Conservation (phyloP, 2,329 filamentous ascomycete genomes). For the Trichoderma cornu-damae region DNA sequence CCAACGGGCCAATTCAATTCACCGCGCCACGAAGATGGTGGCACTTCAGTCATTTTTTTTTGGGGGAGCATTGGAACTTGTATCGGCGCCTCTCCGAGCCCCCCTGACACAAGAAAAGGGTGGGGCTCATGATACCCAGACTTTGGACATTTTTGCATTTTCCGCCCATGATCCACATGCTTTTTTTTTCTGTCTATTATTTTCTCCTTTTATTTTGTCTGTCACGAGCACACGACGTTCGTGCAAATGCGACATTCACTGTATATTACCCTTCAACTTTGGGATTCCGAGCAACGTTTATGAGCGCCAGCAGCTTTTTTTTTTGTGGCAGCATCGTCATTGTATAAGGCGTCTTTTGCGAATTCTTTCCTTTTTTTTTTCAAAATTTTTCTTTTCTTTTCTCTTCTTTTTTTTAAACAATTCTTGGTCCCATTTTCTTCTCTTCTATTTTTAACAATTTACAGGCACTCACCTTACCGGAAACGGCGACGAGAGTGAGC, state of each 20-base stretch:
- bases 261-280: conserved; percentile 13
- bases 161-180: conserved; percentile 11
- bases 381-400: background rate
- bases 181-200: background rate
- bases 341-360: conserved; percentile 16
- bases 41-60: conserved; percentile 11
- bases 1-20: conserved; percentile 4
- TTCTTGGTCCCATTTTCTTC: background rate
- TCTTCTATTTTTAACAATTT: background rate
- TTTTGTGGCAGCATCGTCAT: conserved; percentile 17
- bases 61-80: conserved; percentile 15
- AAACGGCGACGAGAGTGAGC: conserved; percentile 7
- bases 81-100: conserved; percentile 9
- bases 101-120: background rate
- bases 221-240: conserved; percentile 11
- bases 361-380: background rate
- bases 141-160: conserved; percentile 18
- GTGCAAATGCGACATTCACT: conserved; percentile 5
- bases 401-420: background rate
- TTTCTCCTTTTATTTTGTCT: background rate
- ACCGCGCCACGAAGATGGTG: conserved; percentile 1
- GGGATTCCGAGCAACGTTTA: conserved; percentile 14
- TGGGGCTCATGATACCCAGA: conserved; percentile 18
- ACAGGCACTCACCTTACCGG: conserved; percentile 8
- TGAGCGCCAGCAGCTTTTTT: conserved; percentile 10